Evolutionary conservation across 257 asterid genomes (phyloP).

Genomic region (Plectranthus barbatus): DNA sequence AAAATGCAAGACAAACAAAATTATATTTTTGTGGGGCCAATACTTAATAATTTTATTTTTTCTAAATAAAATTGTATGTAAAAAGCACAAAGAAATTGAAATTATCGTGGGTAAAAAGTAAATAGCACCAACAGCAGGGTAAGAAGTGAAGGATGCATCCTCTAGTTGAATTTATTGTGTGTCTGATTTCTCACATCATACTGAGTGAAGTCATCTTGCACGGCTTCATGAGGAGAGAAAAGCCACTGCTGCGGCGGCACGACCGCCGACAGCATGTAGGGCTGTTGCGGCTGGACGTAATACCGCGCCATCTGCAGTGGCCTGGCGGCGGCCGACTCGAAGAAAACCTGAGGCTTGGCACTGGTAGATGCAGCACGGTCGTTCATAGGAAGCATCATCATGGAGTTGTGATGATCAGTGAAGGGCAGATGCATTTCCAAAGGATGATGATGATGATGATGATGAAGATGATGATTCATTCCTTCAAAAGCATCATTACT

Average conservation of each 20-base stretch:
- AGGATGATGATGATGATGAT: neutral
- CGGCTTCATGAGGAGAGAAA: neutral
- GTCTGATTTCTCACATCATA: conserved; percentile 3
- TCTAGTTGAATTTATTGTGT: too few species aligned
- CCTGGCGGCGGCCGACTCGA: neutral
- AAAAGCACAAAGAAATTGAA: too few species aligned
- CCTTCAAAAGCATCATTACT: too few species aligned
- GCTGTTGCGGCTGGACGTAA: conserved; percentile 1
- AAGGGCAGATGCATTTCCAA: too few species aligned
- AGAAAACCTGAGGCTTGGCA: conserved; percentile 10
- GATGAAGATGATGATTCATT: conserved; percentile 7
- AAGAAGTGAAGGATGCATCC: too few species aligned
- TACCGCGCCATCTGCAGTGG: neutral
- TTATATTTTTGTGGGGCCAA: too few species aligned
- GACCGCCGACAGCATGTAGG: neutral
- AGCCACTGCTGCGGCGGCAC: conserved; percentile 6
- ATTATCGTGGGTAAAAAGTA: too few species aligned
- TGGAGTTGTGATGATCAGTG: neutral
- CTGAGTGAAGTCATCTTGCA: conserved; percentile 10
- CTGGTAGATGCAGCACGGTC: neutral
- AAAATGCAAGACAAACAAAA: too few species aligned
- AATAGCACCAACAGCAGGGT: too few species aligned
- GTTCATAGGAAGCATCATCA: conserved; percentile 18
- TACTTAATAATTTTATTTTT: too few species aligned
- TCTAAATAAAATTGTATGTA: too few species aligned